Base-by-base conservation (phyloP, 331 rosid genomes). In the Ulmus americana region DNA sequence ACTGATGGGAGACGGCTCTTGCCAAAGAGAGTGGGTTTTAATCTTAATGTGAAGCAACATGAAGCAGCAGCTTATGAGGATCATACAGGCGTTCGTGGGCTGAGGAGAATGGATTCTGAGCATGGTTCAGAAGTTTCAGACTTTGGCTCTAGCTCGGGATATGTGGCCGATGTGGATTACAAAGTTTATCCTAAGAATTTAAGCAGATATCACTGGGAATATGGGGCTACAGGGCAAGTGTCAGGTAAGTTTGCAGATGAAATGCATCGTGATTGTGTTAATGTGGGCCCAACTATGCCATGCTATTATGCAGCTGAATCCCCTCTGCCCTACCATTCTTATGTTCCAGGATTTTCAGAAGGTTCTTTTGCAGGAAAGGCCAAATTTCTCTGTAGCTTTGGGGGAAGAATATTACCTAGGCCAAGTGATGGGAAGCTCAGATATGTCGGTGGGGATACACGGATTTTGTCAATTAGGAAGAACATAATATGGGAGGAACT, bases 391-490 rank as follows among this genome's bases (percentile, higher is more conserved):
- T 94, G 99, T 78, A 94, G 99, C 80, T 84, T 84, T 80, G 99
- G 97, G 49, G 99, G 99, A 60, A 81, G 91, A 78, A 88, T 90
- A 69, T 71, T 85, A 28, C 95, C 91, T 3, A 81, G 99, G 70
- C 97, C 97, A 45, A 80, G 81, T 69, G 97, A 90, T 53, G 95
- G 88, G 74, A 90, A 79, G 67, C 91, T 90, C 61, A 79, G 96
- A 77, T 94, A 94, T 71, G 91, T 84, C 1, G 91, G 97, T 11
- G 99, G 99, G 68, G 99, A 94, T 69, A 90, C 99, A 2, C 77
- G 92, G 39, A 94, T 94, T 50, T 68, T 94, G 67, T 90, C 95
- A 53, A 71, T 94, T 20, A 56, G 78, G 40, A 84, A 71, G 73
- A 69, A 76, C 77, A 73, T 82, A 55, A 67, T 75, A 15, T 83